Evolutionary conservation across 2,329 filamentous ascomycete genomes (phyloP).

Genomic region (Epichloe uncinata): DNA sequence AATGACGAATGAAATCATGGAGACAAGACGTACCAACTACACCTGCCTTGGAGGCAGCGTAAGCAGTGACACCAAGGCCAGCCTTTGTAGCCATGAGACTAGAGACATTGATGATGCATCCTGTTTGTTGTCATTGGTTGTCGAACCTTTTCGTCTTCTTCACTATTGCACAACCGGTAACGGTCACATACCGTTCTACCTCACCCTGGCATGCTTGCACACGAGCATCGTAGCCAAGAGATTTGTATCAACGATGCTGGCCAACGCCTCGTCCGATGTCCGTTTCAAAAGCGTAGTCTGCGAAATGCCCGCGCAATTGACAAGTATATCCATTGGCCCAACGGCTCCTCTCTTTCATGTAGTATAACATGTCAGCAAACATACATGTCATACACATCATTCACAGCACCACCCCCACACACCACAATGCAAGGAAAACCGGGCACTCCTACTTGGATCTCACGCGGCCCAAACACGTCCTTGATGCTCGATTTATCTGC

Average conservation of each 20-base stretch:
- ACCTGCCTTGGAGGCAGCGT: slow-evolving; percentile 71
- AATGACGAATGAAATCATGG: slow-evolving; percentile 5
- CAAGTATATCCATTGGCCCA: slow-evolving; percentile 42
- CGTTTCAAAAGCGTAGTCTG: slow-evolving; percentile 51
- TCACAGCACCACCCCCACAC: background rate
- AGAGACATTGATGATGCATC: slow-evolving; percentile 70
- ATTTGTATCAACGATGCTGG: slow-evolving; percentile 54
- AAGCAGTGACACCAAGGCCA: slow-evolving; percentile 56
- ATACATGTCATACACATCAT: background rate
- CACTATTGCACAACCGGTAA: too few relatives aligned
- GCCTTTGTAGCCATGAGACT: slow-evolving; percentile 60
- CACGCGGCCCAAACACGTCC: slow-evolving; percentile 13
- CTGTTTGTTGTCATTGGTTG: slow-evolving; percentile 16
- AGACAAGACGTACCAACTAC: slow-evolving; percentile 44
- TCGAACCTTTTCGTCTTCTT: background rate
- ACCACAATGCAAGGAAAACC: background rate
- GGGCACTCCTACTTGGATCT: background rate
- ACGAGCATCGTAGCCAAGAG: slow-evolving; percentile 51
- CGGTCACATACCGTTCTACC: slow-evolving; percentile 16
- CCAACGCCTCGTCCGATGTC: slow-evolving; percentile 35
- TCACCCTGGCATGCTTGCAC: slow-evolving; percentile 34
- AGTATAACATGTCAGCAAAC: background rate
- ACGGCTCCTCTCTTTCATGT: slow-evolving; percentile 8
- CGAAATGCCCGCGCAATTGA: slow-evolving; percentile 69
- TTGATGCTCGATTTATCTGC: slow-evolving; percentile 17